phyloP scores from a whole-genome alignment of 768 basidiomycete species.

The Saitozyma sp. region DNA sequence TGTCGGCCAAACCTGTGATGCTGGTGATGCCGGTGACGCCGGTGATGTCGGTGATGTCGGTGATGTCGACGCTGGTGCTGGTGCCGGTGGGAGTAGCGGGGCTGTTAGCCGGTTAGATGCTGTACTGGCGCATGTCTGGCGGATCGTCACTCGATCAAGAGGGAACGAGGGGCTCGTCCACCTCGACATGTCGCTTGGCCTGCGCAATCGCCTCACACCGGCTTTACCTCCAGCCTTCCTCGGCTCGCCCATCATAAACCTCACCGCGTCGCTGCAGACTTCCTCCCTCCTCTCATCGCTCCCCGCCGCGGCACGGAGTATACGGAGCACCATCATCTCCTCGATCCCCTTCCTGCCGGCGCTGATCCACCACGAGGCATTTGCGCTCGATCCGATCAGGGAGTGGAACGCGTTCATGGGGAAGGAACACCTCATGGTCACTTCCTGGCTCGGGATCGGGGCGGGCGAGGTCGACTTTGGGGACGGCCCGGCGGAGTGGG shows the following conservation, averaged over 20 bases:
- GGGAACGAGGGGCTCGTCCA: background rate
- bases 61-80: background rate
- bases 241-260: conserved; percentile 11
- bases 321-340: conserved; percentile 1
- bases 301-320: background rate
- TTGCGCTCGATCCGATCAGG: conserved; percentile 12
- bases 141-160: conserved; percentile 4
- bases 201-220: conserved; percentile 5
- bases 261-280: background rate
- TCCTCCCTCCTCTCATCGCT: background rate
- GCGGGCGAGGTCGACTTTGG: conserved; percentile 12
- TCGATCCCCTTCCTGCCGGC: background rate
- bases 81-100: background rate
- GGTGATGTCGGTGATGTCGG: background rate
- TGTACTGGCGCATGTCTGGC: conserved; percentile 17
- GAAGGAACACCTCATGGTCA: conserved; percentile 7
- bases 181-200: conserved; percentile 13
- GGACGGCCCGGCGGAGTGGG: background rate
- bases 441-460: conserved; percentile 10
- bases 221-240: conserved; percentile 9
- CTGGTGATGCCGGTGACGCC: background rate
- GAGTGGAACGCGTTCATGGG: conserved; percentile 20
- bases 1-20: background rate
- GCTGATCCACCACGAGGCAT: conserved; percentile 13
- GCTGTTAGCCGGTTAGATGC: conserved; percentile 7